phyloP scores from a whole-genome alignment of 495 filamentous ascomycete genomes.

The Lichina pygmaea region DNA sequence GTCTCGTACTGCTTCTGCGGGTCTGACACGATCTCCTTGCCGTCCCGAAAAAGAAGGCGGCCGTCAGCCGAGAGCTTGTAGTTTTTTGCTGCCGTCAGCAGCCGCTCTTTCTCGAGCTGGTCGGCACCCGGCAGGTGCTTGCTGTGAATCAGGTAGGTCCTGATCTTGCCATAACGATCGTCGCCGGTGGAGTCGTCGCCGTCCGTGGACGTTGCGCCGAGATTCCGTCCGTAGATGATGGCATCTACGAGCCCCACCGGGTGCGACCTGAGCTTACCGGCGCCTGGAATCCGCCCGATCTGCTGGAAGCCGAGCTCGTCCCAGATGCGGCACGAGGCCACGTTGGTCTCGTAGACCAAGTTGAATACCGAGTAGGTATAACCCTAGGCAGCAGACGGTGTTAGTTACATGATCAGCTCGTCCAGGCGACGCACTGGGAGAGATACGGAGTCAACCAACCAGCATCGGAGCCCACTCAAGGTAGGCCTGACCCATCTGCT shows the following conservation, averaged over 20 bases:
- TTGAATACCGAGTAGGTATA: constrained; percentile 97
- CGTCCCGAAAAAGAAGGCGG: constrained; percentile 80
- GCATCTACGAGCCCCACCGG: constrained; percentile 70
- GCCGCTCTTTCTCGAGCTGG: constrained; percentile 80
- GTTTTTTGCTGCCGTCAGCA: constrained; percentile 81
- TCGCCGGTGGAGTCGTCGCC: constrained; percentile 78
- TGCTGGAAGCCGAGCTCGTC: constrained; percentile 95
- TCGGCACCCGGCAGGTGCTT: constrained; percentile 87
- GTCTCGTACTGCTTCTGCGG: constrained; percentile 82
- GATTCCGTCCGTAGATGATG: constrained; percentile 84
- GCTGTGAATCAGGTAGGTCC: constrained; percentile 82
- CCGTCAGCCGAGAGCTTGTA: constrained; percentile 61
- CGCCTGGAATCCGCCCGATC: constrained; percentile 73
- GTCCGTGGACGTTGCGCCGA: constrained; percentile 23
- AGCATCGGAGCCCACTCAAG: constrained; percentile 84
- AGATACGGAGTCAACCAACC: constrained; percentile 15
- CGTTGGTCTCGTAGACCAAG: constrained; percentile 91
- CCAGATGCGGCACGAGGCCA: constrained; percentile 87
- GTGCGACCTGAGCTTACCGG: constrained; percentile 58
- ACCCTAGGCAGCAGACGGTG: constrained; percentile 20
- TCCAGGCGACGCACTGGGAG: neutral
- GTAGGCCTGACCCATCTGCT: constrained; percentile 81
- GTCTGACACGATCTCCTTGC: constrained; percentile 91
- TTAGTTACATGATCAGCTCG: too few relatives aligned
- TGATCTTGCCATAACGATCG: constrained; percentile 96